These are phyloP conservation scores for Fusarium sororula DNA, from an alignment of 2,329 filamentous ascomycete species.

Conservation along the genomic window DNA sequence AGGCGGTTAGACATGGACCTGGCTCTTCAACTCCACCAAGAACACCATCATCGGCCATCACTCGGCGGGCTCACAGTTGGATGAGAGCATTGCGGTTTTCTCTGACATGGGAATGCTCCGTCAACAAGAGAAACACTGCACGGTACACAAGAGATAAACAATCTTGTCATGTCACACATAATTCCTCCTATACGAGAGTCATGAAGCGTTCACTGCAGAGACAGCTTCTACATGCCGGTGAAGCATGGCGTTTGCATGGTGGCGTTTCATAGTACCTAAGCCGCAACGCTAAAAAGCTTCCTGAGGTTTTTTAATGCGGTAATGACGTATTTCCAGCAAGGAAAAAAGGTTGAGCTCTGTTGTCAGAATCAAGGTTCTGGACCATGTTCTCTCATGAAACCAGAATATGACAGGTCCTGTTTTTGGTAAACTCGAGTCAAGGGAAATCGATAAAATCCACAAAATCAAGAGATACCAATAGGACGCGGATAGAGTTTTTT, in stretches of 20 bases:
- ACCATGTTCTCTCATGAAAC: slow-evolving; percentile 6
- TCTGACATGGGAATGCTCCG: not conserved
- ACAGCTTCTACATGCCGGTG: slow-evolving; percentile 32
- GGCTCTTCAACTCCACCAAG: slow-evolving; percentile 31
- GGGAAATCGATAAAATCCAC: not conserved
- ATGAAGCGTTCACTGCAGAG: slow-evolving; percentile 19
- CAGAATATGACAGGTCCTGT: slow-evolving; percentile 7
- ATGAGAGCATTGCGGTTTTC: not conserved
- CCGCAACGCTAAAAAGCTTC: slow-evolving; percentile 22
- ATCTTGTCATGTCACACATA: slow-evolving; percentile 14
- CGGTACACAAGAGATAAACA: not conserved
- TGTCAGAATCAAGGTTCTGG: slow-evolving; percentile 29
- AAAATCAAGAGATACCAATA: not conserved
- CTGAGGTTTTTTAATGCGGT: slow-evolving; percentile 10
- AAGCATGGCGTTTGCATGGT: slow-evolving; percentile 24
- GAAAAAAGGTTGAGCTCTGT: not conserved
- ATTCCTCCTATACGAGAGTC: slow-evolving; percentile 30
- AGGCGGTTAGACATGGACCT: slow-evolving; percentile 21
- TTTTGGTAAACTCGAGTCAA: not conserved
- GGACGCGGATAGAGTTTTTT: not conserved
- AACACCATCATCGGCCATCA: slow-evolving; percentile 33
- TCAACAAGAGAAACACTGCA: slow-evolving; percentile 1
- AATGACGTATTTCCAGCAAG: slow-evolving; percentile 37
- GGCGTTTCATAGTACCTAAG: slow-evolving; percentile 21
- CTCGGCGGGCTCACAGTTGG: slow-evolving; percentile 21